Conservation (phyloP, 2,329 filamentous ascomycete species). For the Talaromyces rugulosus region DNA sequence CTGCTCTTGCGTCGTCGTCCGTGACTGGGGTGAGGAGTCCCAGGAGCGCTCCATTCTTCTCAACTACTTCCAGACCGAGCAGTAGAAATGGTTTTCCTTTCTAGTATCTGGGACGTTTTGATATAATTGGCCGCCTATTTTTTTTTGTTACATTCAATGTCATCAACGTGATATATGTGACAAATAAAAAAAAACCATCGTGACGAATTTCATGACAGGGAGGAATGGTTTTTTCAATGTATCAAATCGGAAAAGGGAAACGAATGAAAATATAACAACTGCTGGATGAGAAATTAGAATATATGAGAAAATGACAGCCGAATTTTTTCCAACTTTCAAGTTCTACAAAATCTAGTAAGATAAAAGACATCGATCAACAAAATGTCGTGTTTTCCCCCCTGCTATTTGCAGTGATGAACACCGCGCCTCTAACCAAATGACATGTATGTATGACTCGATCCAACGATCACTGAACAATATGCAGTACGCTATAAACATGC, state of each 20-base stretch:
- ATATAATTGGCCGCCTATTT: not conserved
- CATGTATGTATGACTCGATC: not conserved
- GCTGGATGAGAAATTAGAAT: not conserved
- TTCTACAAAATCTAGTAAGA: too few relatives aligned
- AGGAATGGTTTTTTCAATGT: not conserved
- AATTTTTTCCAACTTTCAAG: not conserved
- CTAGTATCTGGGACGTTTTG: not conserved
- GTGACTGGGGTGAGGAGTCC: conserved; percentile 99
- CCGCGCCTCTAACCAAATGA: not conserved
- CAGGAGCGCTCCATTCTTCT: conserved; percentile 98
- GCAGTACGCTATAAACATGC: conserved; percentile 82
- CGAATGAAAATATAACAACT: not conserved
- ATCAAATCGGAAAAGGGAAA: not conserved
- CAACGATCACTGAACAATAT: conserved; percentile 36
- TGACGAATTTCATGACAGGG: not conserved
- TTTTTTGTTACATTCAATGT: not conserved
- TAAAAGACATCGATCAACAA: too few relatives aligned
- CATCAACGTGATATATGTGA: not conserved
- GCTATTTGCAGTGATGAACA: too few relatives aligned
- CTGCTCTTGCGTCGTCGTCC: conserved; percentile 99
- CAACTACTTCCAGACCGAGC: conserved; percentile 98
- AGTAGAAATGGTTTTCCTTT: conserved; percentile 27
- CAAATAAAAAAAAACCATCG: not conserved
- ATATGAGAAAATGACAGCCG: not conserved
- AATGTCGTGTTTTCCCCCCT: too few relatives aligned